phyloP scores from a whole-genome alignment of 2,329 filamentous ascomycete species.

The Ophiostoma perfectum region DNA sequence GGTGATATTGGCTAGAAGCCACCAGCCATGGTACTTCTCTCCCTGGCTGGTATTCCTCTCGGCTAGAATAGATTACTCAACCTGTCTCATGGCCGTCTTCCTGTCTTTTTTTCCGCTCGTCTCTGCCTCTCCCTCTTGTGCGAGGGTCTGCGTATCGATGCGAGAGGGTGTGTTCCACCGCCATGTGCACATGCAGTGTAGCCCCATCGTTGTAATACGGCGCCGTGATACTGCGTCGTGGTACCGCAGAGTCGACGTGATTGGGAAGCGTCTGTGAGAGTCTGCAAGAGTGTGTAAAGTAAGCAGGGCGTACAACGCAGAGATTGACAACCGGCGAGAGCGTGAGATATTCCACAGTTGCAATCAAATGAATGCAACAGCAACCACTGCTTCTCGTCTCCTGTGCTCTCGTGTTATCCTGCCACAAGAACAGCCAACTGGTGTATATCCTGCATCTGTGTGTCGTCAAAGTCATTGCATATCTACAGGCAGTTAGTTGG shows the following conservation, averaged over 20 bases:
- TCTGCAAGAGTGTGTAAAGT: no score
- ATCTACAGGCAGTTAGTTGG: no score
- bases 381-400: no score
- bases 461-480: no score
- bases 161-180: neutral
- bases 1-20: neutral
- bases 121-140: neutral
- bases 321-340: no score
- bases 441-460: no score
- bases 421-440: no score
- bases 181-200: conserved; percentile 8
- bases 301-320: no score
- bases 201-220: conserved; percentile 3
- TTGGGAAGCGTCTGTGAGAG: no score
- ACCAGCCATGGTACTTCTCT: neutral
- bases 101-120: neutral
- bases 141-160: neutral
- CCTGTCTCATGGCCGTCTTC: neutral
- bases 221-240: neutral
- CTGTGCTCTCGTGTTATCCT: no score
- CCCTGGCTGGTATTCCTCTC: neutral
- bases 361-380: no score
- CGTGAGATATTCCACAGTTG: no score
- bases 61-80: neutral
- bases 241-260: neutral